Conservation (phyloP, 495 filamentous ascomycete genomes). For the Hypoxylon subgilvum region DNA sequence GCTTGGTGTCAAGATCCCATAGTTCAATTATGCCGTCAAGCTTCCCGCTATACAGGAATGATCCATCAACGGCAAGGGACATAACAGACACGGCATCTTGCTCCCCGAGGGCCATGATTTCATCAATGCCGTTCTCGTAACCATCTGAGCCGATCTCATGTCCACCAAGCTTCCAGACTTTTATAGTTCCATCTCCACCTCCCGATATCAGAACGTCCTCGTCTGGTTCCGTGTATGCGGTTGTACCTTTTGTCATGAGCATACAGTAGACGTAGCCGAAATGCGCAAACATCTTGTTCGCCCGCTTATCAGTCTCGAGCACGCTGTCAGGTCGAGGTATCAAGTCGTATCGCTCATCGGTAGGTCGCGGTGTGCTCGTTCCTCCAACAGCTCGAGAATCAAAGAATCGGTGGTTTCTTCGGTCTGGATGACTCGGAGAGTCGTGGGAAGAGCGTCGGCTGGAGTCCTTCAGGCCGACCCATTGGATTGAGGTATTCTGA, state of each 20-base stretch:
- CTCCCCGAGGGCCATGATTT: constrained; percentile 72
- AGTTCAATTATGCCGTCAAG: constrained; percentile 91
- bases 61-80: constrained; percentile 81
- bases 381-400: constrained; percentile 88
- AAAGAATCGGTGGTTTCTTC: constrained; percentile 90
- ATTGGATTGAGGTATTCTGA: constrained; percentile 92
- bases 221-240: constrained; percentile 64
- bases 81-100: constrained; percentile 81
- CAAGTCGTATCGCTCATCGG: constrained; percentile 54
- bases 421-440: constrained; percentile 73
- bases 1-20: constrained; percentile 94
- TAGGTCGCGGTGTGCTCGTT: constrained; percentile 70
- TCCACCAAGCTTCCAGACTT: constrained; percentile 77
- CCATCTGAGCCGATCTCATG: constrained; percentile 48
- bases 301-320: constrained; percentile 80
- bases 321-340: constrained; percentile 62
- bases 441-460: constrained; percentile 61
- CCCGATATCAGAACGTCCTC: constrained; percentile 87
- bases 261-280: constrained; percentile 96
- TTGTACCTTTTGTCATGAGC: constrained; percentile 72
- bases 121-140: constrained; percentile 57
- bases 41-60: constrained; percentile 87
- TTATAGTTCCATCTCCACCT: constrained; percentile 90
- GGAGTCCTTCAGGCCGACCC: constrained; percentile 57
- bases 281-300: constrained; percentile 88